Conservation (phyloP, 2,329 filamentous ascomycete species). For the Pleoardoris graminearum region DNA sequence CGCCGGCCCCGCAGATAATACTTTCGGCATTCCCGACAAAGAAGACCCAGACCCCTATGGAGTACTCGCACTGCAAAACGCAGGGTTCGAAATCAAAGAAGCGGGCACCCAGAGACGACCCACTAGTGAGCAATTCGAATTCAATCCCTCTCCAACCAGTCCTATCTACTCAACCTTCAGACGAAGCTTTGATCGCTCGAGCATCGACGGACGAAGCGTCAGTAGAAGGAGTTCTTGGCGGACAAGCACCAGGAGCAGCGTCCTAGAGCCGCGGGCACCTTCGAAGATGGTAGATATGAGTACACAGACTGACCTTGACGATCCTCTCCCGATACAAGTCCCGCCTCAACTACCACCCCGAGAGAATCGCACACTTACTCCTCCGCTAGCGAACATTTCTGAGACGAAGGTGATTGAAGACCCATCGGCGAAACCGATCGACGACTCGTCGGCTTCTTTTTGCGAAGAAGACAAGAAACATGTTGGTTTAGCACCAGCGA, state of each 20-base stretch:
- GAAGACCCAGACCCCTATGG: conserved; percentile 93
- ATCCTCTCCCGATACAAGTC: conserved; percentile 26
- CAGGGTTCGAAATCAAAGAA: conserved; percentile 86
- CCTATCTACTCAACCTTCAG: conserved; percentile 66
- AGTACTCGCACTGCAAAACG: conserved; percentile 85
- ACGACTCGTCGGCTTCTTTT: conserved; percentile 16
- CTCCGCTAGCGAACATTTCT: conserved; percentile 41
- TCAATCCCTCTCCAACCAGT: conserved; percentile 74
- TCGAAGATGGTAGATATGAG: conserved; percentile 69
- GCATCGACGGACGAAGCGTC: conserved; percentile 48
- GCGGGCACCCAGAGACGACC: conserved; percentile 78
- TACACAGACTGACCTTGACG: conserved; percentile 62
- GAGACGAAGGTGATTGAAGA: conserved; percentile 33
- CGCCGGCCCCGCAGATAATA: conserved; percentile 48
- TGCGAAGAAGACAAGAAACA: conserved; percentile 10
- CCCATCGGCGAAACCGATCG: conserved; percentile 20
- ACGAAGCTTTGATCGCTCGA: conserved; percentile 69
- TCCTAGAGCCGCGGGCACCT: conserved; percentile 58
- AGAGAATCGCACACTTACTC: conserved; percentile 26
- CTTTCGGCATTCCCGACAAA: conserved; percentile 76
- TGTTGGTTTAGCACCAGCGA: conserved; percentile 19
- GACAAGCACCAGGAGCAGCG: conserved; percentile 68
- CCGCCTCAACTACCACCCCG: conserved; percentile 33
- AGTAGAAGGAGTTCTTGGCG: conserved; percentile 70
- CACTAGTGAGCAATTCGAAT: conserved; percentile 79